Evolutionary conservation across 768 basidiomycete genomes (phyloP), one percentile per base, ranked within the genome.

Genomic region (Pholiota conissans): DNA sequence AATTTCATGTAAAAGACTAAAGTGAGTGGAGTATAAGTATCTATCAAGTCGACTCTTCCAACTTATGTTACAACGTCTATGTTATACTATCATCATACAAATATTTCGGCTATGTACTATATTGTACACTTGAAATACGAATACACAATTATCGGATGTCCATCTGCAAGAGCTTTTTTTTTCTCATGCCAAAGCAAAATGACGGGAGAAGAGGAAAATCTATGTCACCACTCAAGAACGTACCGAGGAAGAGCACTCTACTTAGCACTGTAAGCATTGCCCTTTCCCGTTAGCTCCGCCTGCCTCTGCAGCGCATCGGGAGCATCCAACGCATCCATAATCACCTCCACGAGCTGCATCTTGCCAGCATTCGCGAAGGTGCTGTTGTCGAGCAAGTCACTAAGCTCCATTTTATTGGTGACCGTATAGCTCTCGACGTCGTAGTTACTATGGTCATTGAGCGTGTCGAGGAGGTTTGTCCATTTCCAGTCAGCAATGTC

Each of bases 401-500:
- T 79, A 8, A 97, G 76, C 69, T 91, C 91, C 7, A 69, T 56
- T 66, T 89, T 91, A 52, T 79, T 89, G 61, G 73, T 72, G 39
- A 93, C 87, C 10, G 78, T 86, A 71, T 89, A 87, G 34, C 68
- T 69, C 29, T 57, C 60, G 2, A 88, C 88, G 65, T 76, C 76
- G 42, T 82, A 81, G 18, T 75, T 67, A 26, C 75, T 75, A 52
- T 80, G 80, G 28, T 82, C 71, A 34, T 76, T 57, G 39, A 91
- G 74, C 27, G 81, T 79, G 29, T 76, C 76, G n/a, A 91, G 74
- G 29, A 91, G 76, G 55, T 75, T 74, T 2, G 85, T 80, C 84
- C 85, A 91, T 64, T 84, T 82, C 90, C 94, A 97, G 65, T 87
- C 74, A 26, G 80, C 77, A 62, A 98, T 88, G 67, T 97, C 87